Evolutionary conservation across 768 basidiomycete genomes (phyloP), one percentile per base, ranked within the genome.

Genomic region (Pulveroboletus sp.): DNA sequence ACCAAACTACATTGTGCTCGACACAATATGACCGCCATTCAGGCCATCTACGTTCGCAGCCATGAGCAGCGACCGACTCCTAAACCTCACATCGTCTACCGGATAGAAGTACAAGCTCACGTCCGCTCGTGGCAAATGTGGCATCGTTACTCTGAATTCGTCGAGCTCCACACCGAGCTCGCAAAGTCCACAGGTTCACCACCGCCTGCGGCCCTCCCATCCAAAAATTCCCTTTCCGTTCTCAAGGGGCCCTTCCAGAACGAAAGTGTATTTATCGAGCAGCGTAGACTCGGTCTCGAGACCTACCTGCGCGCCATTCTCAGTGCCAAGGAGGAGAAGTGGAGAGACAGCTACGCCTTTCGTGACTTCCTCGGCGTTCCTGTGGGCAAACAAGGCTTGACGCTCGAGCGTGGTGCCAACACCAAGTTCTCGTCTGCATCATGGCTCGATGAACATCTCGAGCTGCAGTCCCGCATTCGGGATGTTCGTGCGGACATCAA

Each of bases 61-160:
- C 77, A 81, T 63, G 88, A 91, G 64, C 82, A 84, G 54, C 82
- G 86, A 39, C 63, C 74, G 2, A 62, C 72, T 36, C 89, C 90
- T 57, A 89, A 87, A 61, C 70, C 82, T n/a, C 90, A 94, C 63
- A 77, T 78, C 49, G 89, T 88, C 59, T 95, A 86, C 71, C 77
- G 77, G 54, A 87, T 95, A 65, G 79, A 85, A 61, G 83, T 97
- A 58, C 82, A 88, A 58, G 92, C 92, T 6, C 83, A 90, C 48
- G 89, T 93, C 27, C 84, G 89, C 53, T 86, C 90, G 64, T 97
- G 94, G 93, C 82, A 86, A 50, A 89, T 96, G 77, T 89, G 88
- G 83, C 77, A 87, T 50, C 87, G 95, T 43, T 98, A 97, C 72
- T 93, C 91, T 38, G 93, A 96, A 71, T 98, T 98, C 71, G 83